A percentile compares a stretch with the other conserved stretches of the same genome.
phyloP scores from a whole-genome alignment of 176 grass and related monocot genomes.

The Triticum dicoccoides region DNA sequence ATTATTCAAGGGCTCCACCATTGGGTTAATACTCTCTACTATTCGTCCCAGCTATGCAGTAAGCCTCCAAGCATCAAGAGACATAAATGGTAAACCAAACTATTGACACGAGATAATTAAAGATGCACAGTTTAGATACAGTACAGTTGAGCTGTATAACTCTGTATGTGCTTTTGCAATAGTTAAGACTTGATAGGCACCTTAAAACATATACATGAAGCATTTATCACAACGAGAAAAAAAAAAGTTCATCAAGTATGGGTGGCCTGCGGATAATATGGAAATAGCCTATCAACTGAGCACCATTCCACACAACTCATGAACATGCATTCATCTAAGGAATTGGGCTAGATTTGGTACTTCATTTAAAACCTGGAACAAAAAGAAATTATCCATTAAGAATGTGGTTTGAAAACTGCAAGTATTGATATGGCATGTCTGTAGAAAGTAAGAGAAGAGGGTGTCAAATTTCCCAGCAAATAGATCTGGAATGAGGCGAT shows the following conservation, averaged over 20 bases:
- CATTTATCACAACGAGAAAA: constrained; percentile 8
- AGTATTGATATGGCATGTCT: constrained; percentile 18
- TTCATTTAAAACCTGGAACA: neutral
- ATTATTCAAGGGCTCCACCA: constrained; percentile 23
- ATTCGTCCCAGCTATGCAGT: constrained; percentile 3
- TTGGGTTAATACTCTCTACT: constrained; percentile 14
- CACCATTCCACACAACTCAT: neutral
- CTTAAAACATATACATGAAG: constrained; percentile 11
- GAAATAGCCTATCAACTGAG: constrained; percentile 18
- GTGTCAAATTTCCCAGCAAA: neutral
- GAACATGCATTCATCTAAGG: constrained; percentile 19
- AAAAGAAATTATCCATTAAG: constrained; percentile 14
- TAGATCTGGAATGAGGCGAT: neutral
- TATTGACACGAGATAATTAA: constrained; percentile 3
- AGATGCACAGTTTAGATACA: neutral
- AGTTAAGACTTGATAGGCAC: constrained; percentile 2
- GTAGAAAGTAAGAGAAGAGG: neutral
- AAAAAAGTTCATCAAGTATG: neutral
- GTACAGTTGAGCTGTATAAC: neutral
- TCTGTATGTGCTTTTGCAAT: neutral
- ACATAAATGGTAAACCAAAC: constrained; percentile 8
- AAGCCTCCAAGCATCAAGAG: neutral
- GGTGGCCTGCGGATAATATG: neutral
- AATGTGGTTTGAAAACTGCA: neutral
- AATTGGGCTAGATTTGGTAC: constrained; percentile 10